A percentile compares a stretch with the other conserved stretches of the same genome.
phyloP scores from a whole-genome alignment of 176 grass and related monocot genomes.

The Raddia guianensis region DNA sequence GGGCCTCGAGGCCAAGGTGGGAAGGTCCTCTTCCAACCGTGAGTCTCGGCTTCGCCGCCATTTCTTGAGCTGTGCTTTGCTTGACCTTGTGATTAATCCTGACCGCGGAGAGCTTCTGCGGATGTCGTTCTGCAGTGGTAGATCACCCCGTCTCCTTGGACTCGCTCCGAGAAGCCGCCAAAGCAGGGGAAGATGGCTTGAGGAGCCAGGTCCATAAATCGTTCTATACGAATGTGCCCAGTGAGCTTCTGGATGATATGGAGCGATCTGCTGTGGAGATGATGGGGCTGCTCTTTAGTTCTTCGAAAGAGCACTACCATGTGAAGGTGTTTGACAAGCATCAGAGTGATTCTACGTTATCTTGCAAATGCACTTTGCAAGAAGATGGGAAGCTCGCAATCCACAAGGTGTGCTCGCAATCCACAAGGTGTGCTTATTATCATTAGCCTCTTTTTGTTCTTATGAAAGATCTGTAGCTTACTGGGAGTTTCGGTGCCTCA shows the following conservation, averaged over 20 bases:
- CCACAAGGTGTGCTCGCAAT: conserved; percentile 65
- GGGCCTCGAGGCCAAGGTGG: conserved; percentile 39
- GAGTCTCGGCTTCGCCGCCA: conserved; percentile 34
- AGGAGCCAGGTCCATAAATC: conserved; percentile 41
- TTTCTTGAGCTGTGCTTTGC: conserved; percentile 3
- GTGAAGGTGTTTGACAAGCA: conserved; percentile 62
- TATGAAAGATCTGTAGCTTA: neutral
- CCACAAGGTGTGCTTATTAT: no score
- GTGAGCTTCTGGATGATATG: conserved; percentile 38
- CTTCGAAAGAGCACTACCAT: conserved; percentile 47
- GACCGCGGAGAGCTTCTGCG: neutral
- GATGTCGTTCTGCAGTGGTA: conserved; percentile 15
- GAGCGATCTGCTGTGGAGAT: conserved; percentile 15
- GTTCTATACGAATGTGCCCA: conserved; percentile 39
- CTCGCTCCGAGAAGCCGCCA: conserved; percentile 25
- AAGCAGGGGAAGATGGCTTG: conserved; percentile 40
- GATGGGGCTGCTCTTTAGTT: conserved; percentile 40
- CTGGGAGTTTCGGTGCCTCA: neutral
- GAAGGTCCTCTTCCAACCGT: conserved; percentile 46
- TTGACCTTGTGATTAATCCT: neutral
- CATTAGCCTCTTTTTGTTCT: neutral
- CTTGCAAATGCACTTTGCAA: conserved; percentile 65
- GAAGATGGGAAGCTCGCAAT: conserved; percentile 56
- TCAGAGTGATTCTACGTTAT: conserved; percentile 51
- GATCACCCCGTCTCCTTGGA: conserved; percentile 31